Conservation (phyloP, 2,329 filamentous ascomycete species). For the Dryadomyces sulphureus region DNA sequence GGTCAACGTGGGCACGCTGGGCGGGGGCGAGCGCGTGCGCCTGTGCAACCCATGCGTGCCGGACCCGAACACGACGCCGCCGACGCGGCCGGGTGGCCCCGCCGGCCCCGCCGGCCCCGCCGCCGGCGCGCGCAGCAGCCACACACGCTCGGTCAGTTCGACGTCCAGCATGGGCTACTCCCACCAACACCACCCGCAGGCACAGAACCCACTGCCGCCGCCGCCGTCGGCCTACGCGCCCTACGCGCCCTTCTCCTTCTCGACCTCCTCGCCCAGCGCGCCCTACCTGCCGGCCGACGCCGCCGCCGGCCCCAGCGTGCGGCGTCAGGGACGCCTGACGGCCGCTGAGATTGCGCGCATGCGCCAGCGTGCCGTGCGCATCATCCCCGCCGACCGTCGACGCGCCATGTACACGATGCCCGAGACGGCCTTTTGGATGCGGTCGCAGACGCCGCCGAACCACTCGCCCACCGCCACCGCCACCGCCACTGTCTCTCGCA, state of each 20-base stretch:
- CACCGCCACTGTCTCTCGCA: background rate
- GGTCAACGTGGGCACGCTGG: conserved; percentile 17
- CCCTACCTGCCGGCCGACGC: background rate
- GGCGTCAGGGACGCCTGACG: too few relatives aligned
- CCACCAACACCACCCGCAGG: background rate
- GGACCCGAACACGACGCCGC: conserved; percentile 44
- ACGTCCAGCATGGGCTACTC: conserved; percentile 11
- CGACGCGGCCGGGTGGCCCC: conserved; percentile 22
- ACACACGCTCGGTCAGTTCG: conserved; percentile 30
- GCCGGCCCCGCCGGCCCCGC: conserved; percentile 16
- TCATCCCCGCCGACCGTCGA: too few relatives aligned
- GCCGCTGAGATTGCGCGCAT: too few relatives aligned
- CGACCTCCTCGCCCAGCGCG: background rate
- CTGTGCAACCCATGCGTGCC: conserved; percentile 49
- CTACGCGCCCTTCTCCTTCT: conserved; percentile 7
- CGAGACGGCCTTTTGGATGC: too few relatives aligned
- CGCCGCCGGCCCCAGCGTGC: too few relatives aligned
- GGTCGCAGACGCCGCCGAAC: too few relatives aligned
- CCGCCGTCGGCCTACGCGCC: background rate
- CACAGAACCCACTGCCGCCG: too few relatives aligned
- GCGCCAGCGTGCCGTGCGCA: too few relatives aligned
- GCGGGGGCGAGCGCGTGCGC: conserved; percentile 42
- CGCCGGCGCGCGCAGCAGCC: conserved; percentile 19
- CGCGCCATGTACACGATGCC: too few relatives aligned
- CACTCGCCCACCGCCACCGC: too few relatives aligned